Base-by-base conservation (phyloP, 164 flowering plant genomes). In the Magnolia sinica region DNA sequence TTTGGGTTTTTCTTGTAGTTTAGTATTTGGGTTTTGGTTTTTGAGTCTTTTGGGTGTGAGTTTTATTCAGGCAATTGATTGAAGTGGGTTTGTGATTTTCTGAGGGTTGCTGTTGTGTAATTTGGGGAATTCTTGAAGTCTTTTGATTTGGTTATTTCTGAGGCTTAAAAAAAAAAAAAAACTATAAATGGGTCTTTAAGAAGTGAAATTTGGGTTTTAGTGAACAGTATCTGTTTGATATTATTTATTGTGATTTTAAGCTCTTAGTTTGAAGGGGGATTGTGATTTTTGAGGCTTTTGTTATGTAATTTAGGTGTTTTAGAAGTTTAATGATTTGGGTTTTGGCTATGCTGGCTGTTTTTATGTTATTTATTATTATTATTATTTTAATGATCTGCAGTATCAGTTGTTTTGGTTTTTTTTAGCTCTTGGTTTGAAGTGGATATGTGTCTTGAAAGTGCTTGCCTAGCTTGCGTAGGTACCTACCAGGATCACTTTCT, bases 31-130 rank as follows among this genome's bases (percentile, higher is more conserved):
- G 45, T 37, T 37, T 37, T 37, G 45, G 45, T 37, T 37, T 37
- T 37, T 3, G 4, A 3, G 68, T 16, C 37, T 72, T 74, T 68
- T 55, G 50, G 64, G 74, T 64, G 27, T 67, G 74, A 9, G 61
- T 63, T 74, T 73, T 80, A 27, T 76, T 70, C 24, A 71, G 45
- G 68, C 2, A 22, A n/a, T 64, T n/a, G 20, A 64, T 64, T 64
- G 20, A 64, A n/a, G 4, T 8, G 68, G 8, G 68, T 23, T 65
- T 22, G 23, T 65, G 31, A 20, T 11, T 20, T 24, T 65, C 24
- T 8, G 45, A 37, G 14, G 22, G 11, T 22, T 23, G 10, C 13
- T 22, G 29, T 65, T 23, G 16, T 65, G 68, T 20, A 65, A 65
- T 65, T 65, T 24, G 29, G 11, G 29, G 45, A 4, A 27, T 8